A percentile compares a stretch with the other conserved stretches of the same genome.
Conservation (phyloP, 2,329 filamentous ascomycete genomes). For the Hypoxylon rubiginosum region DNA sequence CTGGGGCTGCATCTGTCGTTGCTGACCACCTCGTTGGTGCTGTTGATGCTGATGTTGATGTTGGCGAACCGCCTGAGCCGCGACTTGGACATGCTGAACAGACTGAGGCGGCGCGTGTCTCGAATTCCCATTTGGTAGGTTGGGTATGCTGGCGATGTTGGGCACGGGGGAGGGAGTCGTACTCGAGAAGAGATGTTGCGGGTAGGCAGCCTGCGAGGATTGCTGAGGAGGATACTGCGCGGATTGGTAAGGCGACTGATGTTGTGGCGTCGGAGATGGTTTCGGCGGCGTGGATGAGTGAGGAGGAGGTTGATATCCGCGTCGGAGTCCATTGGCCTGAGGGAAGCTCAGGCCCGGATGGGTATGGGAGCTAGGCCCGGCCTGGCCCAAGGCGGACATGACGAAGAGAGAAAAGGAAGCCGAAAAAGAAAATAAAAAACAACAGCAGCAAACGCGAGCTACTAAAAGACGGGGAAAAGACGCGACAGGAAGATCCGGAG, state of each 20-base stretch:
- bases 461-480: constrained; percentile 40
- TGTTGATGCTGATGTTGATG: constrained; percentile 52
- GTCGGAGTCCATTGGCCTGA: constrained; percentile 63
- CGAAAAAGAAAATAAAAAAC: constrained; percentile 33
- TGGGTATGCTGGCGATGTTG: constrained; percentile 63
- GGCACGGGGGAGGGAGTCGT: constrained; percentile 62
- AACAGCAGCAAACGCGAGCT: constrained; percentile 32
- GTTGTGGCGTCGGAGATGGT: constrained; percentile 66
- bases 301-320: constrained; percentile 61
- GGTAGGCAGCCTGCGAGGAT: constrained; percentile 61
- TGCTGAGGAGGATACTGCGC: constrained; percentile 68
- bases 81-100: constrained; percentile 58
- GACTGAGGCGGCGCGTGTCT: constrained; percentile 60
- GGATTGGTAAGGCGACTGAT: constrained; percentile 68
- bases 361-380: constrained; percentile 61
- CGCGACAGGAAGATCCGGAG: constrained; percentile 38
- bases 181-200: constrained; percentile 67
- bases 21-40: constrained; percentile 52
- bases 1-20: constrained; percentile 54
- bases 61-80: constrained; percentile 50
- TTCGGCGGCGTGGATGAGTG: constrained; percentile 67
- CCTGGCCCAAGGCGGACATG: constrained; percentile 65
- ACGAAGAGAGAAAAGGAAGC: constrained; percentile 37
- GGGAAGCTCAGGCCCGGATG: constrained; percentile 68
- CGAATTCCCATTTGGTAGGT: constrained; percentile 64